Conservation (phyloP, 2,329 filamentous ascomycete genomes). For the Cytospora piceicola region DNA sequence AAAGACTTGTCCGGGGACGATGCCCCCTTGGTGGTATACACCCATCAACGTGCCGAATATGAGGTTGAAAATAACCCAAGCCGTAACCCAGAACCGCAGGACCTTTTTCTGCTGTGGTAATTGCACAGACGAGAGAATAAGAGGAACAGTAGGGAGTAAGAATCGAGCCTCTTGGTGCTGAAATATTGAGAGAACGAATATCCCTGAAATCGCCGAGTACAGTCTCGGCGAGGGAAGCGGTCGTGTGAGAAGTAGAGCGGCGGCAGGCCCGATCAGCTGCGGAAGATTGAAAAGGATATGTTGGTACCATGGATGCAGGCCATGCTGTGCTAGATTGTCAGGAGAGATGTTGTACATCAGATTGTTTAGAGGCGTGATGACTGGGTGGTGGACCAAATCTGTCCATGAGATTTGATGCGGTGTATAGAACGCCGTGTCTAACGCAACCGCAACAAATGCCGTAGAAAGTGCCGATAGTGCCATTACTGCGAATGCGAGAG, state of each 20-base stretch:
- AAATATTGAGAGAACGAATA: constrained; percentile 72
- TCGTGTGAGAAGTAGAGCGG: constrained; percentile 61
- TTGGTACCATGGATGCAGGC: constrained; percentile 78
- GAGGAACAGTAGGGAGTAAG: constrained; percentile 72
- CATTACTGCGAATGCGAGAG: constrained; percentile 65
- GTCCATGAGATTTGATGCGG: constrained; percentile 65
- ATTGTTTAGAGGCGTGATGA: constrained; percentile 79
- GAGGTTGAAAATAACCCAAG: constrained; percentile 73
- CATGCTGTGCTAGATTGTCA: constrained; percentile 74
- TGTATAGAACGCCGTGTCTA: constrained; percentile 86
- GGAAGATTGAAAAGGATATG: constrained; percentile 73
- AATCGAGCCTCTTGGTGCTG: constrained; percentile 83
- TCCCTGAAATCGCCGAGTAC: constrained; percentile 74
- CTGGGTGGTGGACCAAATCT: constrained; percentile 65
- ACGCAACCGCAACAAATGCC: constrained; percentile 71
- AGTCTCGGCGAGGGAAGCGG: constrained; percentile 65
- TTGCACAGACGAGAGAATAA: constrained; percentile 74
- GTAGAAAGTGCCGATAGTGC: constrained; percentile 68
- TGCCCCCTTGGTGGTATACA: constrained; percentile 79
- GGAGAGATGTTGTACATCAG: constrained; percentile 73
- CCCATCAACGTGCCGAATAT: constrained; percentile 74
- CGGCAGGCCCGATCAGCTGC: constrained; percentile 72
- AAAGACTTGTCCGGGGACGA: constrained; percentile 76
- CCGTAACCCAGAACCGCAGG: constrained; percentile 58
- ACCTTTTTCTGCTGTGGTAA: constrained; percentile 60